Percentiles rank a stretch among this genome's conserved stretches.
Evolutionary conservation across 2,329 filamentous ascomycete genomes (phyloP).

Genomic region (Aphanocladium album): DNA sequence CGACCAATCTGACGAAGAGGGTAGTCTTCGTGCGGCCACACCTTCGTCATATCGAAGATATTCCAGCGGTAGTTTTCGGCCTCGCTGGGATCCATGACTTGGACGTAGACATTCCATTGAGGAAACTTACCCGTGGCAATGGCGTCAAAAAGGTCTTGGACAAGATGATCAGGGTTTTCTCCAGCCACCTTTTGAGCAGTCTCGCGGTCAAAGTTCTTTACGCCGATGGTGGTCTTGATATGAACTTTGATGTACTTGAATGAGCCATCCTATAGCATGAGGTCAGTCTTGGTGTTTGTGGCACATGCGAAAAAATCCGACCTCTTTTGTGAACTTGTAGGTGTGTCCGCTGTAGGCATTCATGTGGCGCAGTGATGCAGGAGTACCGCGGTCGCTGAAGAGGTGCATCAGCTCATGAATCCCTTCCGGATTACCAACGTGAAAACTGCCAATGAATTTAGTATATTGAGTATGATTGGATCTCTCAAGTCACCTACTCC

Average conservation of each 20-base stretch:
- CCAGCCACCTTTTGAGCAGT: conserved; percentile 34
- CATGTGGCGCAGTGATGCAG: conserved; percentile 39
- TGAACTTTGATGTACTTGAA: conserved; percentile 48
- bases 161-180: conserved; percentile 47
- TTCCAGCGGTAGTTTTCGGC: conserved; percentile 58
- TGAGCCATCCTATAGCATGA: conserved; percentile 31
- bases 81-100: conserved; percentile 57
- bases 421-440: conserved; percentile 39
- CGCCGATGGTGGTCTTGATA: conserved; percentile 42
- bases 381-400: conserved; percentile 45
- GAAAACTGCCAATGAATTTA: conserved; percentile 22
- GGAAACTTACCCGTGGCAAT: conserved; percentile 40
- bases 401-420: conserved; percentile 48
- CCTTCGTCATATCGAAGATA: conserved; percentile 65
- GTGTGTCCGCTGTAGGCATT: conserved; percentile 46
- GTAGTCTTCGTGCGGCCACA: conserved; percentile 60
- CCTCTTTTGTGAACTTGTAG: conserved; percentile 35
- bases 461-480: not conserved
- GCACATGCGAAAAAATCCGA: not conserved
- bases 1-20: conserved; percentile 57
- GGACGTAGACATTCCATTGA: conserved; percentile 59
- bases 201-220: conserved; percentile 36
- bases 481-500: not conserved
- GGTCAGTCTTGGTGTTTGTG: not conserved
- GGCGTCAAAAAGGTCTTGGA: conserved; percentile 23